These are phyloP conservation scores for Nematocida ausubeli DNA, from an alignment of 371 early-diverging fungal species.

Conservation along the genomic window DNA sequence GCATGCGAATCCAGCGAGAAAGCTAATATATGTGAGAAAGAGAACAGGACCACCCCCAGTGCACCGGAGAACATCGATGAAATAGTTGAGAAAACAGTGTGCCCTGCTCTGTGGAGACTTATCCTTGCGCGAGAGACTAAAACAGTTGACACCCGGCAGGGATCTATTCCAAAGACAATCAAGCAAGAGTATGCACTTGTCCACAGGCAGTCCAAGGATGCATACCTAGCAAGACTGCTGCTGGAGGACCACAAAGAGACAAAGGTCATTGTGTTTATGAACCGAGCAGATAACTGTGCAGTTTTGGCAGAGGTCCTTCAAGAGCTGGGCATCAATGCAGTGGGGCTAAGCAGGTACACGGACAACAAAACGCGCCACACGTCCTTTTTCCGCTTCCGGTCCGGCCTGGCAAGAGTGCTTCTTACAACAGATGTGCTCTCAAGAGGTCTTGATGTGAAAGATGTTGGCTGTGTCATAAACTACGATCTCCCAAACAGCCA, in stretches of 20 bases:
- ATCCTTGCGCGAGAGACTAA: not conserved
- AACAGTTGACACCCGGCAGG: slow-evolving; percentile 9
- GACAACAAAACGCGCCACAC: slow-evolving; percentile 15
- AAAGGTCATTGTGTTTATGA: slow-evolving; percentile 50
- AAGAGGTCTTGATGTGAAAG: slow-evolving; percentile 88
- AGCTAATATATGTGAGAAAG: not conserved
- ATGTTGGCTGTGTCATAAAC: slow-evolving; percentile 86
- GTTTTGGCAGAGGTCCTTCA: slow-evolving; percentile 38
- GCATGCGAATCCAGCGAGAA: not conserved
- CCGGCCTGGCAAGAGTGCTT: slow-evolving; percentile 68
- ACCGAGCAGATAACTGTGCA: slow-evolving; percentile 43
- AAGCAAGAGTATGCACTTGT: slow-evolving; percentile 42
- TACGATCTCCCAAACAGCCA: slow-evolving; percentile 85
- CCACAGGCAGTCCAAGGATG: slow-evolving; percentile 46
- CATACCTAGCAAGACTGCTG: slow-evolving; percentile 27
- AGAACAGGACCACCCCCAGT: not conserved
- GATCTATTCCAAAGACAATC: slow-evolving; percentile 21
- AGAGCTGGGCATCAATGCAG: slow-evolving; percentile 55
- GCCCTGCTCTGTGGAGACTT: slow-evolving; percentile 34
- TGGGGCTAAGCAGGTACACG: slow-evolving; percentile 26
- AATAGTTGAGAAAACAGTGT: not conserved
- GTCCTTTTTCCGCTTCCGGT: slow-evolving; percentile 23
- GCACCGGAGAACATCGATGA: not conserved
- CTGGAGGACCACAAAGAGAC: slow-evolving; percentile 24
- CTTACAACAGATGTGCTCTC: slow-evolving; percentile 95